Base-by-base conservation (phyloP, 225 moss, liverwort and hornwort genomes). In the Marchantia paleacea region DNA sequence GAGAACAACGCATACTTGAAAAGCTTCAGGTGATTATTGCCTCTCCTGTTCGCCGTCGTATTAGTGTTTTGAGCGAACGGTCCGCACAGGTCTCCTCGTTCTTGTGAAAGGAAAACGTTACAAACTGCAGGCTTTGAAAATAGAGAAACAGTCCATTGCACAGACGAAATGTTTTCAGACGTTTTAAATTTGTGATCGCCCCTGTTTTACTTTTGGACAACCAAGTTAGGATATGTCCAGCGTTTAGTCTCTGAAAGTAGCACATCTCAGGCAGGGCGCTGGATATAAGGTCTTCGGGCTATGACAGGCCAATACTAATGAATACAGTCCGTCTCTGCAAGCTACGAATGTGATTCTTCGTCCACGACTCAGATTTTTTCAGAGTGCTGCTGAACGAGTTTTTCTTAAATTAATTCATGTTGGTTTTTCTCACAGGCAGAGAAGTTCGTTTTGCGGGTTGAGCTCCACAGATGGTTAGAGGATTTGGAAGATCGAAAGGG, bases 381-480 rank as follows among this genome's bases (percentile, higher is more conserved):
- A 22, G 39, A 22, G 1, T 11, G 51, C 10, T 49, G 18, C 22
- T 72, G 8, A 28, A 19, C 26, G 12, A 13, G 7, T 20, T n/a
- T 72, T 72, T 10, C 51, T 10, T 71, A n/a, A 50, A 20, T 8
- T 10, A 50, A 39, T 16, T 8, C 12, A 8, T 11, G n/a, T 52
- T 72, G n/a, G 12, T 72, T 47, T 51, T 72, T 71, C 66, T 62
- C 12, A 49, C 91, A 97, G 99, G 94, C 83, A 82, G 99, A 99
- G 83, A 91, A 87, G 81, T 91, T 95, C 82, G 73, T 95, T 81
- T 86, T 95, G 72, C 92, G 99, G 81, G 95, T 94, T 86, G 99
- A 95, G 87, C 92, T 99, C 69, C 99, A 99, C 87, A 91, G 94
- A 77, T 99, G 99, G 99, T 84, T 99, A 80, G 95, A 95, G 84